A percentile compares a stretch with the other conserved stretches of the same genome.
Conservation (phyloP, 2,329 filamentous ascomycete species). For the Exophiala phaeomuriformis region DNA sequence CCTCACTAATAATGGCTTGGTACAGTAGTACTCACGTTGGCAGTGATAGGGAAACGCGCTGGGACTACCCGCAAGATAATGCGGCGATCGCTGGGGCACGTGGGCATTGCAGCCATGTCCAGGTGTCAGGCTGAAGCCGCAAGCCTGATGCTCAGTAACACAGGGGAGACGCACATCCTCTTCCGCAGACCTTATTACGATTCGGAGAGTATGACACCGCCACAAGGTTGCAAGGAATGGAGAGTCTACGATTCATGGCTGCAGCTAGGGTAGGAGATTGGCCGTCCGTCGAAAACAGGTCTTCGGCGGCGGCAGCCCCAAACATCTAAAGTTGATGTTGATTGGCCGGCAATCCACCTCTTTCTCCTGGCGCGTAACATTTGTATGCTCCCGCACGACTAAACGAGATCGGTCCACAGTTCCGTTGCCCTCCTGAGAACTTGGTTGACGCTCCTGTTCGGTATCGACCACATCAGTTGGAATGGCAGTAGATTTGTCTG, state of each 20-base stretch:
- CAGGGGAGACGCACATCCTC: background rate
- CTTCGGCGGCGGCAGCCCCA: conserved; percentile 4
- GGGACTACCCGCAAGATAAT: too few species aligned
- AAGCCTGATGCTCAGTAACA: background rate
- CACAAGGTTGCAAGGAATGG: background rate
- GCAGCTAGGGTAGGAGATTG: conserved; percentile 1
- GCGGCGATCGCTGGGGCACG: too few species aligned
- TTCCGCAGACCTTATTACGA: too few species aligned
- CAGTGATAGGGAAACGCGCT: too few species aligned
- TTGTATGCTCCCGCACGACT: background rate
- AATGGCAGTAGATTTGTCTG: background rate
- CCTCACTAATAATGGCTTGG: too few species aligned
- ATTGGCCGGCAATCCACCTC: conserved; percentile 8
- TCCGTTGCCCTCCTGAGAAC: background rate
- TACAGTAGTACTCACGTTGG: too few species aligned
- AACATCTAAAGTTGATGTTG: conserved; percentile 1
- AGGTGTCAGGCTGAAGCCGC: background rate
- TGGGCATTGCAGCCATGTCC: too few species aligned
- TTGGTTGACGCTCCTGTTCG: background rate
- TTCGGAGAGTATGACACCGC: background rate
- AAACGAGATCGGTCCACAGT: background rate
- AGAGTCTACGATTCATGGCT: too few species aligned
- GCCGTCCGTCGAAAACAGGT: background rate
- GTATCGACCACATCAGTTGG: background rate
- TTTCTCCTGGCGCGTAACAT: conserved; percentile 1